Percentiles rank a stretch among this genome's conserved stretches.
Evolutionary conservation across 2,329 filamentous ascomycete genomes (phyloP).

Genomic region (Fusarium sp.): DNA sequence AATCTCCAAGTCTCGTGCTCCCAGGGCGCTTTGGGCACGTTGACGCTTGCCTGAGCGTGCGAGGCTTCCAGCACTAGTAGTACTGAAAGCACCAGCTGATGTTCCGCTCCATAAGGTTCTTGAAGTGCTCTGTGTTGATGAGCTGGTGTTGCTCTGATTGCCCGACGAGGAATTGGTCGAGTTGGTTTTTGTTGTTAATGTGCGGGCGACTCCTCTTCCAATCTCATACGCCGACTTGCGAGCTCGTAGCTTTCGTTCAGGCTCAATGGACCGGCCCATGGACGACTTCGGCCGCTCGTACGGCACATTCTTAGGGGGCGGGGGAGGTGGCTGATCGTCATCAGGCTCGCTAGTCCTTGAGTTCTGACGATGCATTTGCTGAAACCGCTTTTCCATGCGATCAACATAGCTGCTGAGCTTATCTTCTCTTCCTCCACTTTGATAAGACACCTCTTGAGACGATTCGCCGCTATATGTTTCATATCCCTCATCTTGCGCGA

Average conservation of each 20-base stretch:
- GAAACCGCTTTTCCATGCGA: slow-evolving; percentile 87
- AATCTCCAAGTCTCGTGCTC: slow-evolving; percentile 66
- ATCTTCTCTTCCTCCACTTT: slow-evolving; percentile 59
- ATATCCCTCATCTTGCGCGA: slow-evolving; percentile 72
- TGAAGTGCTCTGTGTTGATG: slow-evolving; percentile 81
- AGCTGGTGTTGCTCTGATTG: slow-evolving; percentile 77
- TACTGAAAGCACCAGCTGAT: slow-evolving; percentile 91
- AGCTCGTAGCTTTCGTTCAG: slow-evolving; percentile 64
- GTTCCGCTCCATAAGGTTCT: slow-evolving; percentile 93
- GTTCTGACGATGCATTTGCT: slow-evolving; percentile 74
- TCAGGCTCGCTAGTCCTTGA: slow-evolving; percentile 55
- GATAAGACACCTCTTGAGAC: slow-evolving; percentile 60
- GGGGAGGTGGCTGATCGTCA: slow-evolving; percentile 70
- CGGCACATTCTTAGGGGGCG: slow-evolving; percentile 63
- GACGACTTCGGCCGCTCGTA: slow-evolving; percentile 70
- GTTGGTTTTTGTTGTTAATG: slow-evolving; percentile 89
- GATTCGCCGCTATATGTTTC: slow-evolving; percentile 69
- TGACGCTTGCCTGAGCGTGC: slow-evolving; percentile 77
- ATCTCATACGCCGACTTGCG: slow-evolving; percentile 86
- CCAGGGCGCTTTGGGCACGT: slow-evolving; percentile 74
- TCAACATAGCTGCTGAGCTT: slow-evolving; percentile 89
- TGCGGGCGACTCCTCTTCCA: slow-evolving; percentile 76
- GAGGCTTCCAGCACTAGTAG: slow-evolving; percentile 93
- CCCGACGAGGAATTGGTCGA: slow-evolving; percentile 82
- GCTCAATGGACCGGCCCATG: slow-evolving; percentile 57